Percentiles rank a stretch among this genome's conserved stretches.
Conservation (phyloP, 345 rosid genomes). For the Hibiscus mutabilis region DNA sequence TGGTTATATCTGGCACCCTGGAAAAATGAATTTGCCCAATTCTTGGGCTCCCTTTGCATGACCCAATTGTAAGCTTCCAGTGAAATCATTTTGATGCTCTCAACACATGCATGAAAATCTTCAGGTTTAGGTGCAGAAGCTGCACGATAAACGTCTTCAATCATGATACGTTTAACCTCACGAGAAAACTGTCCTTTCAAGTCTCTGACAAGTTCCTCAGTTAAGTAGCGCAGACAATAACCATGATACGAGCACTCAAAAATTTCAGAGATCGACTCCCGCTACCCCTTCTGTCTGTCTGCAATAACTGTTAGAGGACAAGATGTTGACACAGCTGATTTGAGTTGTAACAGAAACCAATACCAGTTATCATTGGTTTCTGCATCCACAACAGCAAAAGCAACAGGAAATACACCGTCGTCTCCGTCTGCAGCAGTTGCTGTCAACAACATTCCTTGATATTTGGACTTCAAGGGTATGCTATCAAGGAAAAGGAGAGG, state of each 20-base stretch:
- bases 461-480: slow-evolving; percentile 72
- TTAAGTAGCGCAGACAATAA: slow-evolving; percentile 62
- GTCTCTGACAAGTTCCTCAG: slow-evolving; percentile 66
- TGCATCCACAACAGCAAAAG: slow-evolving; percentile 74
- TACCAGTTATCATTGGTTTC: slow-evolving; percentile 81
- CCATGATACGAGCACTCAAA: slow-evolving; percentile 61
- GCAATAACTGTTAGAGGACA: slow-evolving; percentile 74
- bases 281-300: slow-evolving; percentile 67
- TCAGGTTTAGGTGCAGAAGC: slow-evolving; percentile 62
- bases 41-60: slow-evolving; percentile 66
- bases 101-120: slow-evolving; percentile 49
- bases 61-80: slow-evolving; percentile 80
- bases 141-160: slow-evolving; percentile 71
- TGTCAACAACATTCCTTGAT: slow-evolving; percentile 76
- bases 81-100: slow-evolving; percentile 73
- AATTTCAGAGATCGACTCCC: slow-evolving; percentile 55
- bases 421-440: slow-evolving; percentile 87
- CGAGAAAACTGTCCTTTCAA: slow-evolving; percentile 88
- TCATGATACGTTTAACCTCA: slow-evolving; percentile 68
- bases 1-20: slow-evolving; percentile 84
- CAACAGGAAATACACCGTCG: slow-evolving; percentile 73
- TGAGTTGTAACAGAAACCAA: slow-evolving; percentile 84
- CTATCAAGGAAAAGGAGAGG: slow-evolving; percentile 87
- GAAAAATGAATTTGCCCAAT: slow-evolving; percentile 87
- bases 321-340: slow-evolving; percentile 52